Evolutionary conservation across 1,284 basidiomycete species (phyloP), one percentile per base, ranked within the genome.

Genomic region (Rhodotorula sp.): DNA sequence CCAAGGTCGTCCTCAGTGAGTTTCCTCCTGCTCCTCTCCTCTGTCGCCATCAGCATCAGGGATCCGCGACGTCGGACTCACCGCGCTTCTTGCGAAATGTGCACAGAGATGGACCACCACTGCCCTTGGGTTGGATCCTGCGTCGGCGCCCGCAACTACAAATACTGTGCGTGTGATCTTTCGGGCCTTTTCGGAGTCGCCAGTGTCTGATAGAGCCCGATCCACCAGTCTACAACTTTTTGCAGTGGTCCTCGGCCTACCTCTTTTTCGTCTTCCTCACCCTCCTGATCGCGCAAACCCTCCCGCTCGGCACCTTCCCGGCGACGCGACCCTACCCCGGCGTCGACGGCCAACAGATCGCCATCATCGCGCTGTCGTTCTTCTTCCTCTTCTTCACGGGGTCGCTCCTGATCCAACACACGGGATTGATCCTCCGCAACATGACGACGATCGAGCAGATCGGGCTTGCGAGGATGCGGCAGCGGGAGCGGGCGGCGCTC

Each of bases 401-500:
- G 12, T 79, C 85, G 2, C 83, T 96, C 70, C 76, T 86, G 16
- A 62, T 81, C 3, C 84, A 88, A 5, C 93, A 96, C 78, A 78
- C 86, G 21, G 82, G 84, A 34, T 79, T 93, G n/a, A 86, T 91
- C 63, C 74, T 85, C 58, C 75, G 82, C 59, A 91, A 90, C 71
- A 85, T 88, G 79, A 90, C 90, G 39, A 95, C 92, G 1, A 88
- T 95, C 65, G 93, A 96, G 82, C 86, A 86, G 58, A 83, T 93
- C 68, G 79, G 81, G 7, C 82, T 87, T 31, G 84, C 83, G 43
- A 79, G 82, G 21, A 86, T 90, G 83, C 85, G 85, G 75, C 87
- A 89, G 54, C 84, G 87, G 47, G 92, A 93, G 79, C 79, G 84
- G 6, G 81, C 79, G 5, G 79, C 83, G 61, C 79, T 93, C 31